Evolutionary conservation across 2,329 filamentous ascomycete genomes (phyloP), one percentile per base, ranked within the genome.

Genomic region (Alternaria sp.): DNA sequence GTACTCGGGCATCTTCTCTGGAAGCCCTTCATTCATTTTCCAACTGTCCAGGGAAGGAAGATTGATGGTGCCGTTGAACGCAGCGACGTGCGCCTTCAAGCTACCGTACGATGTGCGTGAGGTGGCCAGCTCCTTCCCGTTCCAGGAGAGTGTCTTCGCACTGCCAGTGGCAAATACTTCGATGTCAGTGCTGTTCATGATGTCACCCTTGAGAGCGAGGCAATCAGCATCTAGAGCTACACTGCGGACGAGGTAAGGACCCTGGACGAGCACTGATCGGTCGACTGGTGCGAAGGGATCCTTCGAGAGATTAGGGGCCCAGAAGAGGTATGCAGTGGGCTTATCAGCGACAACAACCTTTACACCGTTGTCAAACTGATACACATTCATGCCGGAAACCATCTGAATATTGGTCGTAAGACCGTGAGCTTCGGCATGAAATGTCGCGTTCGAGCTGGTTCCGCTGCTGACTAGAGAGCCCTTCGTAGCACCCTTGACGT

Each of bases 21-120:
- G 86, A 21, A 87, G 78, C 53, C 80, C 79, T 66, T 87, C 84
- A 3, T 79, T 66, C 10, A 81, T 82, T 68, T 82, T 84, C 86
- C 86, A 87, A 0, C 76, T 69, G 0, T 73, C 75, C 0, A 87
- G 72, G 0, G 77, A 51, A 0, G 85, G 84, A 0, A 87, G 75
- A 11, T 68, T 47, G 20, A 77, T 72, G 6, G 65, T 73, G 7
- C 65, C 58, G 18, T 72, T 72, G 30, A 74, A 66, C 6, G 70
- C 68, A 30, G 68, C 44, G 28, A 81, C 65, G 4, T 65, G 66
- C 6, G 77, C 80, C 45, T 72, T 77, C 23, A 82, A 61, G 60
- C 75, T 80, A 50, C 79, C 79, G 61, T 82, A 81, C 3, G 71
- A 53, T 0, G 80, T 81, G 41, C 66, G 71, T 1, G 69, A 69